phyloP scores from a whole-genome alignment of 148 eudicot genomes.

The Amaranthus hypochondriacus region DNA sequence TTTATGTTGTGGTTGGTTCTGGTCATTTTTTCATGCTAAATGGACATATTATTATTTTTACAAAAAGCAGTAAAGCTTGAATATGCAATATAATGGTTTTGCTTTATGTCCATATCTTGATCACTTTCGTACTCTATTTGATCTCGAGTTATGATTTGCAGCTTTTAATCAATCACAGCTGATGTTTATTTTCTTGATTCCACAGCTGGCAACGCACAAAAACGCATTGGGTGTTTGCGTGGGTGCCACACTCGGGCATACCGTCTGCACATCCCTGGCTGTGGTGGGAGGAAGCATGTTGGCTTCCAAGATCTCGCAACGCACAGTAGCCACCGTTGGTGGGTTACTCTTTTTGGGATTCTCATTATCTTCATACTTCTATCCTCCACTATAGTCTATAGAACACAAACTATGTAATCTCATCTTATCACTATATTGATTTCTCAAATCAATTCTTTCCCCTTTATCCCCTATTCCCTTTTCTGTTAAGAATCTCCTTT shows the following conservation, averaged over 20 bases:
- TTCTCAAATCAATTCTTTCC: neutral
- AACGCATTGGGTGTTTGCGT: slow-evolving; percentile 85
- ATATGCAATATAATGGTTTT: neutral
- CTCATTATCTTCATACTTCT: slow-evolving; percentile 85
- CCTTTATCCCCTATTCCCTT: neutral
- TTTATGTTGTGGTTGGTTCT: neutral
- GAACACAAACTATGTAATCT: neutral
- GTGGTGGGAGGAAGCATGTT: slow-evolving; percentile 97
- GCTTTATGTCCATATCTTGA: neutral
- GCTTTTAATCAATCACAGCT: neutral
- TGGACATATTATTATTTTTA: neutral
- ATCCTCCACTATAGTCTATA: slow-evolving; percentile 61
- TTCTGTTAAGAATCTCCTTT: neutral
- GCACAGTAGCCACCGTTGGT: slow-evolving; percentile 80
- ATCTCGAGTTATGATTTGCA: neutral
- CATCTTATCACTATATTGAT: neutral
- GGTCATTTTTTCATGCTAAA: neutral
- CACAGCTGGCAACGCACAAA: slow-evolving; percentile 90
- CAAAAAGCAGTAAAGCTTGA: slow-evolving; percentile 2
- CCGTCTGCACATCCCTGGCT: slow-evolving; percentile 83
- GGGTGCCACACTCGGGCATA: slow-evolving; percentile 77
- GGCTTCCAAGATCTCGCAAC: slow-evolving; percentile 88
- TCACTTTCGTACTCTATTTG: neutral
- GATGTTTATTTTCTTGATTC: neutral
- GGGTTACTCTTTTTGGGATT: slow-evolving; percentile 90